phyloP scores from a whole-genome alignment of 2,329 filamentous ascomycete species.

The Tolypocladium amazonense region DNA sequence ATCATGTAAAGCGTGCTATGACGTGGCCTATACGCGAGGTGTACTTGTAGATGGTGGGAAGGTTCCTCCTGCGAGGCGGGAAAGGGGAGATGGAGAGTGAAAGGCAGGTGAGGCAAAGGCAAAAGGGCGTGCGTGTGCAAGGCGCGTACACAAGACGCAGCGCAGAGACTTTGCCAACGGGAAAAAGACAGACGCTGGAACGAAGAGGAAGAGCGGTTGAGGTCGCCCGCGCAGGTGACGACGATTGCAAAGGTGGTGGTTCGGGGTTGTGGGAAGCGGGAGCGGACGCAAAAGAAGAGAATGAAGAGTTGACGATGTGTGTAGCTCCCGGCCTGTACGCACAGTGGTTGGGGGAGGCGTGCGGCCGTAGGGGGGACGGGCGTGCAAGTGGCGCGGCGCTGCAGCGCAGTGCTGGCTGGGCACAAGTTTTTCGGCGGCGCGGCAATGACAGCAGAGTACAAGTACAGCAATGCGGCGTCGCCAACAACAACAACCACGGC shows the following conservation, averaged over 20 bases:
- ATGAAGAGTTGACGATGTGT: not conserved
- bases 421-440: not conserved
- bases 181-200: not conserved
- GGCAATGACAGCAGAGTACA: not conserved
- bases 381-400: not conserved
- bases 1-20: not conserved
- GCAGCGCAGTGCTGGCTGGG: not conserved
- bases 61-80: not conserved
- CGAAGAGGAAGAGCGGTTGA: not conserved
- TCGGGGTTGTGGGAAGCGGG: not conserved
- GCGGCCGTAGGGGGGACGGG: too few relatives aligned
- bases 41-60: not conserved
- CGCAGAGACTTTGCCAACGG: not conserved
- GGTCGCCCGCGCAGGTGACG: not conserved
- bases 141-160: not conserved
- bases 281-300: not conserved
- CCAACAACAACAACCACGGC: not conserved
- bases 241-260: not conserved
- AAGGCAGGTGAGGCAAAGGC: not conserved
- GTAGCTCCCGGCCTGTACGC: not conserved
- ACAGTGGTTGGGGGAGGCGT: not conserved
- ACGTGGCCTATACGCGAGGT: not conserved
- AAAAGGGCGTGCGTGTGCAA: not conserved
- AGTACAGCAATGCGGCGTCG: not conserved
- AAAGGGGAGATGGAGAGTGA: not conserved